These are phyloP conservation scores for Spinacia oleracea DNA, from an alignment of 179 eudicot genomes.

Conservation along the genomic window DNA sequence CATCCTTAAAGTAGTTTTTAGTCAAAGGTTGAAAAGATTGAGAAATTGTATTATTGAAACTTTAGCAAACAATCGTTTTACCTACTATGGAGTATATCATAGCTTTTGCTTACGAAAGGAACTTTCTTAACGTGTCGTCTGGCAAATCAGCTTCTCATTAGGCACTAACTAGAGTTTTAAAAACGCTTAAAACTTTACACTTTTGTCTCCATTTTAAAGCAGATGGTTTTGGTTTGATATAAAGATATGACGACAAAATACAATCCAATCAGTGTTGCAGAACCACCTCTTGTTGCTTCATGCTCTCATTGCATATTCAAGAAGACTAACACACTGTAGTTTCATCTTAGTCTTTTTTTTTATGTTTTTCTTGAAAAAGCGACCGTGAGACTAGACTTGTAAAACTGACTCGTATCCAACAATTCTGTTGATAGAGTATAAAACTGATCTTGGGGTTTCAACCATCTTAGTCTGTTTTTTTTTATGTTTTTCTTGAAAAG, in stretches of 20 bases:
- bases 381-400: neutral
- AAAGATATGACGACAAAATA: neutral
- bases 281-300: neutral
- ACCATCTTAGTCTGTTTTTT: too few relatives aligned
- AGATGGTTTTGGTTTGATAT: slow-evolving; percentile 6
- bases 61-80: slow-evolving; percentile 13
- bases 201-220: slow-evolving; percentile 9
- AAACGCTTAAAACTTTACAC: slow-evolving; percentile 2
- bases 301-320: slow-evolving; percentile 6
- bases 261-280: neutral
- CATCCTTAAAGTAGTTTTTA: slow-evolving; percentile 4
- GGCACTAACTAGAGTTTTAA: neutral
- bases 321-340: neutral
- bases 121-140: neutral
- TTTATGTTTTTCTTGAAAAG: neutral
- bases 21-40: slow-evolving; percentile 12
- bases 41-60: slow-evolving; percentile 13
- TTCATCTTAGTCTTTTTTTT: neutral
- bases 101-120: slow-evolving; percentile 12
- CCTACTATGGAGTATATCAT: neutral
- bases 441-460: too few relatives aligned
- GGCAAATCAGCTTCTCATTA: neutral
- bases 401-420: neutral
- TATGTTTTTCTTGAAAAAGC: neutral
- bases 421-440: too few relatives aligned